Evolutionary conservation across 148 eudicot genomes (phyloP), one percentile per base, ranked within the genome.

Genomic region (Rhododendron ovatum): DNA sequence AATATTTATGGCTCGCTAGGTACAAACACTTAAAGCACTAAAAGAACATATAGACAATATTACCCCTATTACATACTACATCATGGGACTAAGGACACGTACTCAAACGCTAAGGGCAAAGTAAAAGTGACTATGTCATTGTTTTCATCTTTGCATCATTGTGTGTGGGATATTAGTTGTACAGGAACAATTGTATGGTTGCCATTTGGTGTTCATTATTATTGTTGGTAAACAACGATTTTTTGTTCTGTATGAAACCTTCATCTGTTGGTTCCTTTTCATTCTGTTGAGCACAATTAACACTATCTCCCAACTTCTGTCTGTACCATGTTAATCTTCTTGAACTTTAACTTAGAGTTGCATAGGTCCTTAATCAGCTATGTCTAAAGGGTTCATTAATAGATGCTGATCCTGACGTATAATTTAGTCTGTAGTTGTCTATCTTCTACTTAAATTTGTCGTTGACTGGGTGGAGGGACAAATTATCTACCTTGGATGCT

Each of bases 401-500:
- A 24, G 78, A 76, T 86, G 59, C 88, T 95, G 84, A 91, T 87
- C 35, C 43, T 87, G 13, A 24, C 22, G 65, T 87, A 73, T 57
- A 88, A 45, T 89, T 88, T 88, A 97, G 99, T 90, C 94, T 91
- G 87, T 94, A 91, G 96, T 93, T 90, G 95, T 97, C 86, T 95
- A 94, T 92, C 88, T 93, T 89, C 90, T 97, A 86, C 95, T 97
- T 81, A 97, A 95, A 86, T 95, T 92, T 89, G 96, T 91, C 81
- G 96, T 91, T 79, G 96, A 95, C 82, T 95, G 98, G 99, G 99
- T 97, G 88, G 96, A 93, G 51, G 98, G 96, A 57, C 98, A 95
- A 93, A 94, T 97, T 73, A 91, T 92, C 87, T 94, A 94, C 90
- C 91, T 97, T 97, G 82, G 99, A 97, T 89, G 94, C 98, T 86